These are phyloP conservation scores for Pseudisothecium myosuroides DNA, from an alignment of 225 moss, liverwort and hornwort genomes.

Conservation along the genomic window DNA sequence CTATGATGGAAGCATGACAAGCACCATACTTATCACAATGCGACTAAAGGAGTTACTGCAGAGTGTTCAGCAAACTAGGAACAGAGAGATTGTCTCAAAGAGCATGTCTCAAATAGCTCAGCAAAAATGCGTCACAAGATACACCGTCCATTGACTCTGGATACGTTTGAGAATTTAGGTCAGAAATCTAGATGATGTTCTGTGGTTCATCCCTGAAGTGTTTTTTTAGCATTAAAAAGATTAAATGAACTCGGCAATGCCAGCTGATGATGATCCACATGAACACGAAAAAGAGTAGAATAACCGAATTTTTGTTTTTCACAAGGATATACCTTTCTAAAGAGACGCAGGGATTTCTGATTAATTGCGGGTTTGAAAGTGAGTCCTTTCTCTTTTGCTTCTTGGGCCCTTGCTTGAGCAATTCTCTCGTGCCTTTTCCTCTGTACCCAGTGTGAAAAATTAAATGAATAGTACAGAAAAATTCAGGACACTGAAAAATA, in stretches of 20 bases:
- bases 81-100: not conserved
- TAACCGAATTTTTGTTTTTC: not conserved
- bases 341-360: slow-evolving; percentile 59
- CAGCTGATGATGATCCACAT: not conserved
- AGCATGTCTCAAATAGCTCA: not conserved
- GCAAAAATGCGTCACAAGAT: not conserved
- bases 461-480: not conserved
- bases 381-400: slow-evolving; percentile 62
- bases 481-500: not conserved
- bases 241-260: not conserved
- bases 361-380: slow-evolving; percentile 83
- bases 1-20: not conserved
- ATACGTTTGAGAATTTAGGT: not conserved
- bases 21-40: not conserved
- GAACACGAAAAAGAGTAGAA: not conserved
- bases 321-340: slow-evolving; percentile 48
- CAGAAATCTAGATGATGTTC: not conserved
- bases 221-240: not conserved
- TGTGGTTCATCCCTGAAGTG: not conserved
- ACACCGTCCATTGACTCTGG: not conserved
- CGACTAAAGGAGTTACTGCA: not conserved
- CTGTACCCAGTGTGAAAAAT: slow-evolving; percentile 6
- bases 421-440: slow-evolving; percentile 58
- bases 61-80: not conserved
- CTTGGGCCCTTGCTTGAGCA: slow-evolving; percentile 57